Evolutionary conservation across 306 rosid genomes (phyloP), one percentile per base, ranked within the genome.

Genomic region (Spatholobus suberectus): DNA sequence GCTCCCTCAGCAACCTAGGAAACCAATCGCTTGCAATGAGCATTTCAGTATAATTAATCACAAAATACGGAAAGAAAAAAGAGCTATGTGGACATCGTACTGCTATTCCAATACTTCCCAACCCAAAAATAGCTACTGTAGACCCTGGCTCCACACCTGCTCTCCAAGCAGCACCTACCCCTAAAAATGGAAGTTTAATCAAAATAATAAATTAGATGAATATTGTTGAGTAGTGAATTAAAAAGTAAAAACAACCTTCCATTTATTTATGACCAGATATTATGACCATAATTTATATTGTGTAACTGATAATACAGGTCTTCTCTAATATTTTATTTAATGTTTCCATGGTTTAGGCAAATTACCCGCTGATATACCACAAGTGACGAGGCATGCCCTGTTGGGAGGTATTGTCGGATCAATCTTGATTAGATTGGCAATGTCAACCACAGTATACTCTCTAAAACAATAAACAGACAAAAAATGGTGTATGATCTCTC

Each of bases 121-220:
- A 84, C 38, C 98, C 96, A 79, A 94, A 94, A 59, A 94, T 88
- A 15, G 77, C 78, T n/a, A n/a, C n/a, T n/a, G n/a, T n/a, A n/a
- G n/a, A n/a, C n/a, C n/a, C n/a, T n/a, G n/a, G n/a, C n/a, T 92
- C 91, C 76, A 94, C 96, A 23, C 77, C 75, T 69, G 98, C 96
- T 87, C 57, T 89, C 97, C 98, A 94, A 61, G 97, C 94, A 66
- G 98, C 98, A 26, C 98, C 98, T 27, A 92, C 92, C 27, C 98
- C 97, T 94, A 63, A 41, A n/a, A n/a, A n/a, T n/a, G n/a, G n/a
- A n/a, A n/a, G n/a, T n/a, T n/a, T n/a, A n/a, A n/a, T n/a, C n/a
- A n/a, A n/a, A n/a, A n/a, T n/a, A n/a, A n/a, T n/a, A n/a, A n/a
- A n/a, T n/a, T n/a, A n/a, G n/a, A n/a, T 41, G 47, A 41, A 41